phyloP scores from a whole-genome alignment of 805 yeast species.

The Myxozyma geophila region DNA sequence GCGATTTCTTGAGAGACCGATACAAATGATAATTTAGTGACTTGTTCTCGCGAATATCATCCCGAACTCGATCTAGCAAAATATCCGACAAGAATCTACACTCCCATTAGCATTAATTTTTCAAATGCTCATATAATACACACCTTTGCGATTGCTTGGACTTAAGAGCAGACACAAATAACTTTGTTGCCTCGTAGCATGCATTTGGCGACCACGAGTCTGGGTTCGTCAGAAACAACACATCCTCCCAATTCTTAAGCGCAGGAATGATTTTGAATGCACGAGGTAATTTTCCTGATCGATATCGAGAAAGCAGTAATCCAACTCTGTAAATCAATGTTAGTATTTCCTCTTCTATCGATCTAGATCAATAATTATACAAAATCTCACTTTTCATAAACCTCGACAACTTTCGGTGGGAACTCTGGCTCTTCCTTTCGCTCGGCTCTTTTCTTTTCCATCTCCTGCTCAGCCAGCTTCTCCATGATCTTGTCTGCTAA shows the following conservation, averaged over 20 bases:
- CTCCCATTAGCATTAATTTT: conserved; percentile 56
- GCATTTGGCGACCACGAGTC: conserved; percentile 95
- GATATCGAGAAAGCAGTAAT: conserved; percentile 80
- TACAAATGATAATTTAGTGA: conserved; percentile 90
- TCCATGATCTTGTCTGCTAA: conserved; percentile 95
- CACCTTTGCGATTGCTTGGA: conserved; percentile 89
- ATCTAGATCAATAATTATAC: neutral
- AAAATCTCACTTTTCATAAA: conserved; percentile 64
- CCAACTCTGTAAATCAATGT: conserved; percentile 58
- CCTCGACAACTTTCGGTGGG: conserved; percentile 96
- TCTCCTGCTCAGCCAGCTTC: conserved; percentile 76
- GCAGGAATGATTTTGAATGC: conserved; percentile 94
- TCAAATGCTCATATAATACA: conserved; percentile 52
- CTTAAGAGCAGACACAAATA: conserved; percentile 86
- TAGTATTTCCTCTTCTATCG: neutral
- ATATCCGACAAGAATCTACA: conserved; percentile 39
- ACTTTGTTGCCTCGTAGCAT: conserved; percentile 89
- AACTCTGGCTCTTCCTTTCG: conserved; percentile 47
- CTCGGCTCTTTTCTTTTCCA: conserved; percentile 37
- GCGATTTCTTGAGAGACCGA: conserved; percentile 86
- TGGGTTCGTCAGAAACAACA: conserved; percentile 89
- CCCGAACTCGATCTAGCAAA: conserved; percentile 49
- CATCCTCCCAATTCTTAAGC: conserved; percentile 93
- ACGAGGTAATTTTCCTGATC: conserved; percentile 96
- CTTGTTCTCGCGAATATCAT: conserved; percentile 48